Evolutionary conservation across 805 yeast genomes (phyloP).

Genomic region (Metschnikowia lachancei): DNA sequence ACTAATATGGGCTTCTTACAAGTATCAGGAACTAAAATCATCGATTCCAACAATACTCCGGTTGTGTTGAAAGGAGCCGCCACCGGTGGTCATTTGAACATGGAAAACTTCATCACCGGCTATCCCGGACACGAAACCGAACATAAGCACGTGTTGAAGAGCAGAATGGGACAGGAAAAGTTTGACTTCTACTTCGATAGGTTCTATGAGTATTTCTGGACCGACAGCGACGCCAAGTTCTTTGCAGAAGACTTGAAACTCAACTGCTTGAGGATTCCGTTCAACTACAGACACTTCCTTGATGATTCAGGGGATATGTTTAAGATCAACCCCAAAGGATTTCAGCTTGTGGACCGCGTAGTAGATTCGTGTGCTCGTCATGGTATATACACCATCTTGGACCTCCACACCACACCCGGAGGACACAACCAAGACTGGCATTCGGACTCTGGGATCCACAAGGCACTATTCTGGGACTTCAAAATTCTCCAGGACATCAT

Average conservation of each 20-base stretch:
- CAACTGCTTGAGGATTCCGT: conserved; percentile 50
- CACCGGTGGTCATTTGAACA: conserved; percentile 50
- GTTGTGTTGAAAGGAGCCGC: conserved; percentile 49
- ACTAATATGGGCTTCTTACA: conserved; percentile 29
- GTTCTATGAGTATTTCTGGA: conserved; percentile 54
- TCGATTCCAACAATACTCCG: conserved; percentile 37
- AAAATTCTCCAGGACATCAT: conserved; percentile 47
- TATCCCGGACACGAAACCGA: conserved; percentile 55
- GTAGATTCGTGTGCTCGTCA: conserved; percentile 45
- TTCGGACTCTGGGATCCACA: conserved; percentile 46
- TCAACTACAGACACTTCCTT: conserved; percentile 50
- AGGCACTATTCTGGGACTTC: conserved; percentile 50
- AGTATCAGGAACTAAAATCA: conserved; percentile 48
- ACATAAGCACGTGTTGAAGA: conserved; percentile 41
- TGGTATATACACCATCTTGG: conserved; percentile 49
- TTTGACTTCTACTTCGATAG: conserved; percentile 49
- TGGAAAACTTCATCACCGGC: conserved; percentile 58
- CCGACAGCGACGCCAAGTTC: conserved; percentile 48
- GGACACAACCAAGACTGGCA: conserved; percentile 60
- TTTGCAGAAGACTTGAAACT: conserved; percentile 39
- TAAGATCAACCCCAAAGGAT: conserved; percentile 44
- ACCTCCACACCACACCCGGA: conserved; percentile 50
- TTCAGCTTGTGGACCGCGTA: conserved; percentile 42
- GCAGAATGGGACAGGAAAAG: conserved; percentile 46
- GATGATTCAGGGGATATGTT: conserved; percentile 46